Conservation (phyloP, 257 asterid species). For the Solanum sitiens region DNA sequence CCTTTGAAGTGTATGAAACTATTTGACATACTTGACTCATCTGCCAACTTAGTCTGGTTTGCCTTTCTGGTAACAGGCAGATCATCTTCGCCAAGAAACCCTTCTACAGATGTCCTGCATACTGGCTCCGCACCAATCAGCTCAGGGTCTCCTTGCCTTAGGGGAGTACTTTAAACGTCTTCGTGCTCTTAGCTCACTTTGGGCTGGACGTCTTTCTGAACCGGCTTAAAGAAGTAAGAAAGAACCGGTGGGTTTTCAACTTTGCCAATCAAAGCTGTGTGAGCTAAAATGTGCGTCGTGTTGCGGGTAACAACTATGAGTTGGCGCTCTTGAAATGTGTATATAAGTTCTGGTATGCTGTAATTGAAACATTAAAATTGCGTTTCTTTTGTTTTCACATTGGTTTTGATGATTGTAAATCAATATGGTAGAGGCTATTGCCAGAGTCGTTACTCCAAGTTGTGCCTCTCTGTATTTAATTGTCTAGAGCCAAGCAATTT, state of each 20-base stretch:
- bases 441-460: neutral
- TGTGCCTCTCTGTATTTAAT: conserved; percentile 10
- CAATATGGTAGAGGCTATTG: neutral
- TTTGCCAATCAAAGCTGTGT: neutral
- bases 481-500: neutral
- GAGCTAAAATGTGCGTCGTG: conserved; percentile 1
- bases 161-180: conserved; percentile 34
- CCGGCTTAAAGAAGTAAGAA: conserved; percentile 16
- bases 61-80: neutral
- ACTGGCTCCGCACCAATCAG: neutral
- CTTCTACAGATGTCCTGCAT: conserved; percentile 1
- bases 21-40: neutral
- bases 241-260: neutral
- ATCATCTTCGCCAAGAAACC: neutral
- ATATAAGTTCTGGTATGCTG: conserved; percentile 25
- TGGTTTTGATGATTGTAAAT: neutral
- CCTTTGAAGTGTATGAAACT: neutral
- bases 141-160: conserved; percentile 1
- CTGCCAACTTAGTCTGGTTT: neutral
- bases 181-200: conserved; percentile 22
- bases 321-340: conserved; percentile 38
- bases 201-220: conserved; percentile 17
- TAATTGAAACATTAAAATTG: conserved; percentile 30
- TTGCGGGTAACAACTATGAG: conserved; percentile 2
- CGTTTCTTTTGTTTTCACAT: conserved; percentile 1